Evolutionary conservation across 1,284 basidiomycete species (phyloP), one percentile per base, ranked within the genome.

Genomic region (Leccinum holopus): DNA sequence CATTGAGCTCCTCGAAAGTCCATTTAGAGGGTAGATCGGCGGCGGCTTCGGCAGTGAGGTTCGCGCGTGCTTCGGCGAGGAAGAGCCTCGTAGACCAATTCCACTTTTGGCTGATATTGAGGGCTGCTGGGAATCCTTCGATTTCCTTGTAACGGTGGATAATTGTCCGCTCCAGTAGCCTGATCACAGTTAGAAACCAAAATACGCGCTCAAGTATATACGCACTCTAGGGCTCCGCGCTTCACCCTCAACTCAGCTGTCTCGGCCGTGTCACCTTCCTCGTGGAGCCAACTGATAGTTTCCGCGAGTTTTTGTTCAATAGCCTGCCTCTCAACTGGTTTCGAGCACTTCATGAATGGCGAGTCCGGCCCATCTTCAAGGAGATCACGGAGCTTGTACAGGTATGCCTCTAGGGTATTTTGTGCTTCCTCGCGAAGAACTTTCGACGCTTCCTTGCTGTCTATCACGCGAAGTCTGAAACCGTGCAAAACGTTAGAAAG

Each of bases 361-460:
- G 87, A 84, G 3, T 87, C 82, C 1, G 78, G 73, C 66, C 86
- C 84, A 44, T 88, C 85, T 30, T 87, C 84, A 9, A 98, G 79
- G 28, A 95, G 81, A 72, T 96, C 95, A 25, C 94, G 88, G 37
- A 98, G 79, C 61, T 89, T 87, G 80, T 99, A 99, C 18, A 98
- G 78, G 76, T 96, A 97, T 30, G 90, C 86, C 77, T 99, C 97
- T 61, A 99, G 87, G 32, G 85, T 83, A 78, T 99, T 99, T 61
- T 90, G 85, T 1, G 94, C 93, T 76, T 98, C 97, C 72, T 97
- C 97, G 57, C 88, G 87, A 59, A 87, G 85, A 32, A 81, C 83
- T 73, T 94, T 95, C 18, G 87, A 84, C 1, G 81, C 79, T 75
- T 98, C 95, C 60, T 91, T 89, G 10, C 81, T 77, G 65, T 96